phyloP scores from a whole-genome alignment of 495 filamentous ascomycete genomes.

The Neurospora terricola region DNA sequence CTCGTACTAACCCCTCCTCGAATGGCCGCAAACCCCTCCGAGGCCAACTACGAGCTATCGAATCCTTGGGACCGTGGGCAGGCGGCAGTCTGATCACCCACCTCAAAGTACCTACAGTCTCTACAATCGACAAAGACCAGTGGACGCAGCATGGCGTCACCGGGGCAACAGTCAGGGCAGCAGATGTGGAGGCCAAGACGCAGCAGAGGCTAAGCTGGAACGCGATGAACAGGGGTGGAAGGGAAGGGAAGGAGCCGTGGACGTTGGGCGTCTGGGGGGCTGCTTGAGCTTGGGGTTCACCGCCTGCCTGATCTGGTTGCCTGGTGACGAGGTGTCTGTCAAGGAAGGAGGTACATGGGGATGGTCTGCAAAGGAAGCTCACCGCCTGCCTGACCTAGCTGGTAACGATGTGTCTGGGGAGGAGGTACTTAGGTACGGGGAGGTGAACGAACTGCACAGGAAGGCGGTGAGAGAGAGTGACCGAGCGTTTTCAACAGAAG shows the following conservation, averaged over 20 bases:
- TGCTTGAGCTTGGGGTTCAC: constrained; percentile 5
- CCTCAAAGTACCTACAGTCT: constrained; percentile 66
- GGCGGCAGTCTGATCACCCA: constrained; percentile 75
- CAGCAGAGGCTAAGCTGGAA: constrained; percentile 52
- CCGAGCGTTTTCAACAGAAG: background rate
- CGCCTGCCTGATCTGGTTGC: background rate
- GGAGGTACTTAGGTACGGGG: background rate
- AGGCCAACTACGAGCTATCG: constrained; percentile 62
- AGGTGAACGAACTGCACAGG: background rate
- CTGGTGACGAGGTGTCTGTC: background rate
- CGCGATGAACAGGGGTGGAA: constrained; percentile 39
- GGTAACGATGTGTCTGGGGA: background rate
- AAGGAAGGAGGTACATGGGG: background rate
- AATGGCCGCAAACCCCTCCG: constrained; percentile 12
- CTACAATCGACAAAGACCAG: constrained; percentile 77
- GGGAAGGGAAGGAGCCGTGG: constrained; percentile 48
- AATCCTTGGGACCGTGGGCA: constrained; percentile 80
- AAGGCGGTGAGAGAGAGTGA: background rate
- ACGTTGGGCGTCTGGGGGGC: constrained; percentile 68
- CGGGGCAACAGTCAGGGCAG: constrained; percentile 52
- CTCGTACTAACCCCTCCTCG: background rate
- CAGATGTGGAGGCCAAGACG: constrained; percentile 45
- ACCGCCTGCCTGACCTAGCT: background rate
- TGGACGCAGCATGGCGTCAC: constrained; percentile 69
- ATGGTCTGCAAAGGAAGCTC: no score